Base-by-base conservation (phyloP, 108 stramenopile species). In the Pseudonitzschia pungens region DNA sequence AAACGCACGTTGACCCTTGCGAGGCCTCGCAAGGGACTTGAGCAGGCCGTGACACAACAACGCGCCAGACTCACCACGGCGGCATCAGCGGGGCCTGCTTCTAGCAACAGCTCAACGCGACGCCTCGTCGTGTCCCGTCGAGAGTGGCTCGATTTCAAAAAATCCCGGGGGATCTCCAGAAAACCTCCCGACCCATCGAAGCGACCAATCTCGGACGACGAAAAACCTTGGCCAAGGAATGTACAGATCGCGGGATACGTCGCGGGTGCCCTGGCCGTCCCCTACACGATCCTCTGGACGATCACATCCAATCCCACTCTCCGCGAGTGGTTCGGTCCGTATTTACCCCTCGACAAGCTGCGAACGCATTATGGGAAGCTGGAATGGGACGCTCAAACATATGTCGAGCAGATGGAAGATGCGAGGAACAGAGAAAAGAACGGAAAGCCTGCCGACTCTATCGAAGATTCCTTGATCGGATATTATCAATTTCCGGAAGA, bases 181-280 rank as follows among this genome's bases (percentile, higher is more conserved):
- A 78, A 66, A 51, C 53, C 59, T 14, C 68, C 73, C 24, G 60
- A 40, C 32, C 27, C 42, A 22, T 56, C 56, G 11, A 57, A 48
- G 42, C 58, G 68, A 44, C 69, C 68, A 26, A 73, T 55, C 21
- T 41, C 69, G 50, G 45, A 27, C 40, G 27, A 29, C 29, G 66
- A 71, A 57, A 75, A 75, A 52, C 80, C 80, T 10, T 81, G 80
- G 80, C 80, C 80, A 8, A 70, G 71, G 21, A 69, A 68, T 31
- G 21, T 75, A 42, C 74, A 69, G 32, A 75, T 81, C 58, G 74
- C 74, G 15, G 80, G 74, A 51, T 75, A 75, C 42, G 58, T 53
- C 3, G 74, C 74, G 18, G 71, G 69, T 3, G 65, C 41, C 2
- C 20, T 80, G 36, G 21, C 50, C 5, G 48, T 76, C 24, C 80